phyloP scores from a whole-genome alignment of 2,329 filamentous ascomycete species.

The Penicillium sp. region DNA sequence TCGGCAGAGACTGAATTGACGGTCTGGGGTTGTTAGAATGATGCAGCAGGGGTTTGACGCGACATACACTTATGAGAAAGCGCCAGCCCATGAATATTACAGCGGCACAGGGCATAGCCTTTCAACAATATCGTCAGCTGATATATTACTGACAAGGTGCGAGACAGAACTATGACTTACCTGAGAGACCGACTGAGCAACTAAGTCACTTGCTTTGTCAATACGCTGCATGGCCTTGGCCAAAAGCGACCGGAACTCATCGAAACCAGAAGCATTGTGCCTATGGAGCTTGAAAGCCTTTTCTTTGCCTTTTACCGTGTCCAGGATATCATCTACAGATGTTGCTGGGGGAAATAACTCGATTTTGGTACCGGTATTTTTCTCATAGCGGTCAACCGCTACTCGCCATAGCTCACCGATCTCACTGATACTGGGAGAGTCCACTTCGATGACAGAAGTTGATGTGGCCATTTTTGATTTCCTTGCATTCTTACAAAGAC shows the following conservation, averaged over 20 bases:
- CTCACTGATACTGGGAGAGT: background rate
- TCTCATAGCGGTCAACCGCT: background rate
- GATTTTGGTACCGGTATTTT: background rate
- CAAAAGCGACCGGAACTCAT: background rate
- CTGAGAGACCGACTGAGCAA: background rate
- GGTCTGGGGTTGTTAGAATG: no score
- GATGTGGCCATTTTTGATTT: background rate
- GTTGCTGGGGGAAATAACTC: background rate
- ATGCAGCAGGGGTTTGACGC: no score
- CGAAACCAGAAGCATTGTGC: background rate
- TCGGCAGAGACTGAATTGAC: background rate
- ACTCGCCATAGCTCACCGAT: background rate
- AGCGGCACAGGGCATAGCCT: background rate
- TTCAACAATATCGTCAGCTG: background rate
- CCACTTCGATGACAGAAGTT: background rate
- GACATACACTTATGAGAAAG: background rate
- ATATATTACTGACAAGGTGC: background rate
- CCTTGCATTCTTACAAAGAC: no score
- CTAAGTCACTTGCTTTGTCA: background rate
- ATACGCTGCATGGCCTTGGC: background rate
- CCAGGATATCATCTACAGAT: background rate
- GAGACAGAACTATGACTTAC: background rate
- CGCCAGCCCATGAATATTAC: background rate
- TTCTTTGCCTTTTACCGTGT: background rate
- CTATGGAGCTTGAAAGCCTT: background rate